Evolutionary conservation across 768 basidiomycete species (phyloP).

Genomic region (Amylocystis lapponica): DNA sequence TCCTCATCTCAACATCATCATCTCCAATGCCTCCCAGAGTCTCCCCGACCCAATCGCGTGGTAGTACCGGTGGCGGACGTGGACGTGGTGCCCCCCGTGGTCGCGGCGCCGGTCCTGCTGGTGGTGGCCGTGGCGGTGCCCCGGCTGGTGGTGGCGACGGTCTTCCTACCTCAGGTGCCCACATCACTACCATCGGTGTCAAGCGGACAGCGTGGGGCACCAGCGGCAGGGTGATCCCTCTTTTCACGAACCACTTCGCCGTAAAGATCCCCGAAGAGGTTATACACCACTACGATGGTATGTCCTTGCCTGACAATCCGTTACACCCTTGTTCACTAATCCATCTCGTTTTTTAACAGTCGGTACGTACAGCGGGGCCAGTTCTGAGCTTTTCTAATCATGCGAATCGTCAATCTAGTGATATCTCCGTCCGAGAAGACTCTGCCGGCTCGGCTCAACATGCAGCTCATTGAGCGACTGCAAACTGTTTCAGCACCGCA

Average conservation of each 20-base stretch:
- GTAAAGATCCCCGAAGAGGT: slow-evolving; percentile 54
- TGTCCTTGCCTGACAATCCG: slow-evolving; percentile 18
- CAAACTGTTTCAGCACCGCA: slow-evolving; percentile 52
- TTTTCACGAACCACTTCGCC: slow-evolving; percentile 58
- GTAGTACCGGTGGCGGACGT: too few species aligned
- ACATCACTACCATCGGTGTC: slow-evolving; percentile 56
- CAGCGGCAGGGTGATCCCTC: slow-evolving; percentile 39
- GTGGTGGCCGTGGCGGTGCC: slow-evolving; percentile 21
- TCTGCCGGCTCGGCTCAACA: slow-evolving; percentile 59
- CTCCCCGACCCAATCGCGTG: too few species aligned
- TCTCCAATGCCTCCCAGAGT: too few species aligned
- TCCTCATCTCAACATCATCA: not conserved
- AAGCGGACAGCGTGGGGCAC: slow-evolving; percentile 60
- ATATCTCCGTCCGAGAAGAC: slow-evolving; percentile 66
- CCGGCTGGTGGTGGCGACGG: slow-evolving; percentile 12
- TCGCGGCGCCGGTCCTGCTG: slow-evolving; percentile 8
- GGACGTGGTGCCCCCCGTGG: slow-evolving; percentile 14
- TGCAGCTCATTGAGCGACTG: slow-evolving; percentile 61
- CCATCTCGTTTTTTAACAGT: slow-evolving; percentile 6
- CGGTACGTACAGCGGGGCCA: slow-evolving; percentile 7
- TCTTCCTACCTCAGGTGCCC: slow-evolving; percentile 29
- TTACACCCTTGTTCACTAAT: not conserved
- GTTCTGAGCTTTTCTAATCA: too few species aligned
- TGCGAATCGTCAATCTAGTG: too few species aligned
- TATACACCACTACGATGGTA: slow-evolving; percentile 80